phyloP scores from a whole-genome alignment of 129 eudicot species.

The Mikania micrantha region DNA sequence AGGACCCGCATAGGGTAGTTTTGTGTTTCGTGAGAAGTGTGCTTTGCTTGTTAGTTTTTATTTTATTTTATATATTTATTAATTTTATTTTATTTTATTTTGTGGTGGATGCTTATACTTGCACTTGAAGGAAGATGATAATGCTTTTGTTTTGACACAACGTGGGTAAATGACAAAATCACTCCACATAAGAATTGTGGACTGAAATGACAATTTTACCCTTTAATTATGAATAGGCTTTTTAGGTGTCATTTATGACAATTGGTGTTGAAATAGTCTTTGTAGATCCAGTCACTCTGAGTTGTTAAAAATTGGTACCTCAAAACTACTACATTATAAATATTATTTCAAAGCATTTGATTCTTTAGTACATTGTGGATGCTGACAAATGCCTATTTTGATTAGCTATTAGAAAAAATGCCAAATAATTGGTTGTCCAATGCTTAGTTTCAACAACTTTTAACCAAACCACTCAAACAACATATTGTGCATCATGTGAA shows the following conservation, averaged over 20 bases:
- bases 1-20: too few relatives aligned
- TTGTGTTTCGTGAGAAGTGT: constrained; percentile 5
- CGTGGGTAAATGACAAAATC: not conserved
- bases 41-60: not conserved
- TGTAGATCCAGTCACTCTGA: constrained; percentile 2
- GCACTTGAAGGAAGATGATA: constrained; percentile 2
- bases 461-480: not conserved
- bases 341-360: not conserved
- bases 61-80: not conserved
- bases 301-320: constrained; percentile 20
- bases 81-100: too few relatives aligned
- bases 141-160: not conserved
- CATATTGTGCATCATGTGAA: not conserved
- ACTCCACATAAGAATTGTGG: not conserved
- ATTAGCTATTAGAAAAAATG: too few relatives aligned
- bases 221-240: not conserved
- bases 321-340: not conserved
- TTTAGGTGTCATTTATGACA: not conserved
- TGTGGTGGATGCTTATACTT: not conserved
- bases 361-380: not conserved
- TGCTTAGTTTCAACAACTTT: not conserved
- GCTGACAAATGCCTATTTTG: too few relatives aligned
- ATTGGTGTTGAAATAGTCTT: constrained; percentile 8
- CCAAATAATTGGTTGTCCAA: not conserved
- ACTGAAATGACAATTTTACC: not conserved